A percentile compares a stretch with the other conserved stretches of the same genome.
These are phyloP conservation scores for Hura crepitans DNA, from an alignment of 441 rosid genomes.

Conservation along the genomic window DNA sequence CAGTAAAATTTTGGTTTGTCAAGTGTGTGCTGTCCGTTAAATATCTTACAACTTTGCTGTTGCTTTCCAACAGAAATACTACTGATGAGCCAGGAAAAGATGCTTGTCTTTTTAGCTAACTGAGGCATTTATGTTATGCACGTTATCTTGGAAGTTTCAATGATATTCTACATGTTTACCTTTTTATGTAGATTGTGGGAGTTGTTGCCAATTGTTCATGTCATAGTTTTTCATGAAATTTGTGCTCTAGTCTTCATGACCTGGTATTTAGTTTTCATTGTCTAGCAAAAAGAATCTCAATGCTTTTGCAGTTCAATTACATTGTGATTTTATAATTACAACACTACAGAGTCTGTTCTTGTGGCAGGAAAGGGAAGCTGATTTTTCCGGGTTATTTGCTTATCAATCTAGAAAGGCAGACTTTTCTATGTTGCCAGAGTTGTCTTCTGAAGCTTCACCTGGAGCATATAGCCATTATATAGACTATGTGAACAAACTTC, in stretches of 20 bases:
- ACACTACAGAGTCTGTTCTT: background rate
- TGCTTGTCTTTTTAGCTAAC: no score
- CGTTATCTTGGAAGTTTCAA: no score
- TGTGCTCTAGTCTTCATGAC: background rate
- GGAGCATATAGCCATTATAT: conserved; percentile 8
- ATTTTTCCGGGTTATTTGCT: conserved; percentile 11
- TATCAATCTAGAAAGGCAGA: conserved; percentile 8
- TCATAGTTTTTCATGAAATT: background rate
- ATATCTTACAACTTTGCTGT: no score
- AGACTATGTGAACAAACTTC: conserved; percentile 21
- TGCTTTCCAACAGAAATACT: no score
- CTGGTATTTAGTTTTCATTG: background rate
- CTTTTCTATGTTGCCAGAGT: conserved; percentile 21
- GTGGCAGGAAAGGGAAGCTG: conserved; percentile 13
- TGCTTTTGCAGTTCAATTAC: background rate
- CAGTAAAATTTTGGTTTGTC: no score
- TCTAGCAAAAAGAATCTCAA: background rate
- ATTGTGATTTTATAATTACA: background rate
- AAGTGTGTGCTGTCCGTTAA: no score
- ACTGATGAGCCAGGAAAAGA: no score
- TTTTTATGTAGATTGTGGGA: background rate
- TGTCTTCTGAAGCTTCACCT: conserved; percentile 21
- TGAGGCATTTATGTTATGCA: no score
- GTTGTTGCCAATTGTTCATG: background rate
- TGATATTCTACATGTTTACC: background rate